A percentile compares a stretch with the other conserved stretches of the same genome.
Conservation (phyloP, 768 basidiomycete genomes). For the Psilocybe subaeruginosa region DNA sequence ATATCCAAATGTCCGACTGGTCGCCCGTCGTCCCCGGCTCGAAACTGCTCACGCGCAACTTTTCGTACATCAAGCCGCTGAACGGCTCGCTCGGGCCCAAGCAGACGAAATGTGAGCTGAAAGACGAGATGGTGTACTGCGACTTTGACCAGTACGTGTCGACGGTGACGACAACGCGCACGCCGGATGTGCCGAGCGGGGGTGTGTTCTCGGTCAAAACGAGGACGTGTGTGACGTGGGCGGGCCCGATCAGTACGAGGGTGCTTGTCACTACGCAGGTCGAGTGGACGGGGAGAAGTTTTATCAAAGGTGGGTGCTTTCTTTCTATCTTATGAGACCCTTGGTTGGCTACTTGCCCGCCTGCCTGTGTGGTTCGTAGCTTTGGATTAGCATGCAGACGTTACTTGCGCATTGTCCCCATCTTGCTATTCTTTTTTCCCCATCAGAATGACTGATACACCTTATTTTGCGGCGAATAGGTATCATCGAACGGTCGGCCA, state of each 20-base stretch:
- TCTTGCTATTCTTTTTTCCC: background rate
- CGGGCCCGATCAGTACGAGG: conserved; percentile 71
- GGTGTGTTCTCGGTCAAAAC: conserved; percentile 94
- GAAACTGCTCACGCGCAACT: conserved; percentile 79
- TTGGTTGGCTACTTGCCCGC: background rate
- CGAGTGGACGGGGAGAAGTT: conserved; percentile 96
- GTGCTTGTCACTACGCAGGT: conserved; percentile 90
- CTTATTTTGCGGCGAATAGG: conserved; percentile 46
- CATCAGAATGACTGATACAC: background rate
- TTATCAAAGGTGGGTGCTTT: conserved; percentile 77
- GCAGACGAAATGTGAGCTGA: conserved; percentile 94
- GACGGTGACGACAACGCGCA: conserved; percentile 87
- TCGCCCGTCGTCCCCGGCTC: conserved; percentile 63
- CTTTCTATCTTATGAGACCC: background rate
- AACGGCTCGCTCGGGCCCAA: conserved; percentile 88
- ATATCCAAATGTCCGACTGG: conserved; percentile 97
- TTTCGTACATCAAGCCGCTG: conserved; percentile 96
- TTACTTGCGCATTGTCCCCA: too few relatives aligned
- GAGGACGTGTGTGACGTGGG: conserved; percentile 94
- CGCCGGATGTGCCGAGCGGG: conserved; percentile 95
- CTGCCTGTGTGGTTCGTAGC: too few relatives aligned
- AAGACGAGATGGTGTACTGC: conserved; percentile 78
- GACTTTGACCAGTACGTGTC: conserved; percentile 86
- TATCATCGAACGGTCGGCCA: conserved; percentile 89
- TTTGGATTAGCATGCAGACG: too few relatives aligned